A percentile compares a stretch with the other conserved stretches of the same genome.
Evolutionary conservation across 1,284 basidiomycete genomes (phyloP).

Genomic region (Fomitopsis palustris): DNA sequence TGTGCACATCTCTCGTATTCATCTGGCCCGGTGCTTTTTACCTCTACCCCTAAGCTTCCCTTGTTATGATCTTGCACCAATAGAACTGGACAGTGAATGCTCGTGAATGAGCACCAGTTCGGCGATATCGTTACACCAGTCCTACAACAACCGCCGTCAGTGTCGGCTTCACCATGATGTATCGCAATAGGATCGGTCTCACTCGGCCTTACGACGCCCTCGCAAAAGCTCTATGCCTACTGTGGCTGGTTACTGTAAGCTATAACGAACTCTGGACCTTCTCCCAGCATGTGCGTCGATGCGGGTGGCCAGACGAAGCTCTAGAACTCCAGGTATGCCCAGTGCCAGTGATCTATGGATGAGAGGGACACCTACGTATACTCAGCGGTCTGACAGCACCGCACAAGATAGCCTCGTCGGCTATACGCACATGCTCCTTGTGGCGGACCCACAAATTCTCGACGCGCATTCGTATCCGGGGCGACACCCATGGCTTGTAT

Average conservation of each 20-base stretch:
- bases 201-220: not conserved
- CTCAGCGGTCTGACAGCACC: not conserved
- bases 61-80: no score
- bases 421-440: slow-evolving; percentile 68
- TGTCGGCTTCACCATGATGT: not conserved
- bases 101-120: no score
- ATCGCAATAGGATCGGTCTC: not conserved
- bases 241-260: slow-evolving; percentile 3
- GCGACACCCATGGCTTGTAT: slow-evolving; percentile 42
- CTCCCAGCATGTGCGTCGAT: not conserved
- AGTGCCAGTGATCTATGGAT: no score
- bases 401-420: not conserved
- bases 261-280: slow-evolving; percentile 4
- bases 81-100: no score
- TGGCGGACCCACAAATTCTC: slow-evolving; percentile 82
- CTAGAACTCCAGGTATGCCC: not conserved
- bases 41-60: no score
- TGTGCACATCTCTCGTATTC: no score
- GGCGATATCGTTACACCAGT: no score
- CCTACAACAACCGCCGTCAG: no score
- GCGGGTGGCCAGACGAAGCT: slow-evolving; percentile 5
- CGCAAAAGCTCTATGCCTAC: not conserved
- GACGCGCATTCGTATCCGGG: slow-evolving; percentile 63
- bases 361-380: slow-evolving; percentile 4
- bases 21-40: no score